Conservation (phyloP, 192 early-diverging fungal genomes). For the Gorgonomyces haynaldii region DNA sequence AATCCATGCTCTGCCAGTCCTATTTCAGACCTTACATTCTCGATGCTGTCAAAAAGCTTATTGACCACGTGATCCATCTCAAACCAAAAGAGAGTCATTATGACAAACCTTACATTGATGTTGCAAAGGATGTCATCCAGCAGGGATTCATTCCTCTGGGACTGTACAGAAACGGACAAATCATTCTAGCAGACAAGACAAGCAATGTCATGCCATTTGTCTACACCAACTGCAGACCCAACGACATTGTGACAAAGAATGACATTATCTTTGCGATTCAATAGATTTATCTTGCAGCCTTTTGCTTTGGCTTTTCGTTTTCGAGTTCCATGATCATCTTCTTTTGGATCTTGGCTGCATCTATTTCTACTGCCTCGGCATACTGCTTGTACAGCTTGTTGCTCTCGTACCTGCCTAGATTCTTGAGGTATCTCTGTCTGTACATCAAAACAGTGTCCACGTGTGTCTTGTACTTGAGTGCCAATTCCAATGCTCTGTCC, state of each 20-base stretch:
- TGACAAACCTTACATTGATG: slow-evolving; percentile 20
- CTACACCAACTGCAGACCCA: slow-evolving; percentile 34
- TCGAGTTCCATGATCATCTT: slow-evolving; percentile 36
- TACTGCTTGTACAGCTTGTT: slow-evolving; percentile 42
- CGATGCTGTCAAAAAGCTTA: slow-evolving; percentile 24
- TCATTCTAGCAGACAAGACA: background rate
- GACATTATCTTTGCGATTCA: slow-evolving; percentile 30
- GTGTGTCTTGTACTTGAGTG: slow-evolving; percentile 48
- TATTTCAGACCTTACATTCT: slow-evolving; percentile 40
- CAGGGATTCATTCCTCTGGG: slow-evolving; percentile 30
- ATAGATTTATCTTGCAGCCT: background rate
- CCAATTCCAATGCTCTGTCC: slow-evolving; percentile 49
- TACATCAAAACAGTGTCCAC: slow-evolving; percentile 47
- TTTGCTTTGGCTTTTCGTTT: too few species aligned
- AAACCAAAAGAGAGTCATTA: slow-evolving; percentile 8
- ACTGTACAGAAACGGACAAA: slow-evolving; percentile 13
- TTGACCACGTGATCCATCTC: slow-evolving; percentile 12
- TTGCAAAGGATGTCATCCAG: slow-evolving; percentile 16
- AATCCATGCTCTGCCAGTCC: slow-evolving; percentile 36
- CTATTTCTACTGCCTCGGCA: slow-evolving; percentile 24
- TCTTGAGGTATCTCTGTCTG: slow-evolving; percentile 36
- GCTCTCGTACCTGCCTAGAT: slow-evolving; percentile 25
- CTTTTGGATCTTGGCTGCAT: slow-evolving; percentile 30
- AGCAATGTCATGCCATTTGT: slow-evolving; percentile 23
- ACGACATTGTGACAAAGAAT: slow-evolving; percentile 24